Percentiles rank a stretch among this genome's conserved stretches.
Evolutionary conservation across 202 grass and related monocot species (phyloP).

Genomic region (Bolboschoenoplectus hybrid): DNA sequence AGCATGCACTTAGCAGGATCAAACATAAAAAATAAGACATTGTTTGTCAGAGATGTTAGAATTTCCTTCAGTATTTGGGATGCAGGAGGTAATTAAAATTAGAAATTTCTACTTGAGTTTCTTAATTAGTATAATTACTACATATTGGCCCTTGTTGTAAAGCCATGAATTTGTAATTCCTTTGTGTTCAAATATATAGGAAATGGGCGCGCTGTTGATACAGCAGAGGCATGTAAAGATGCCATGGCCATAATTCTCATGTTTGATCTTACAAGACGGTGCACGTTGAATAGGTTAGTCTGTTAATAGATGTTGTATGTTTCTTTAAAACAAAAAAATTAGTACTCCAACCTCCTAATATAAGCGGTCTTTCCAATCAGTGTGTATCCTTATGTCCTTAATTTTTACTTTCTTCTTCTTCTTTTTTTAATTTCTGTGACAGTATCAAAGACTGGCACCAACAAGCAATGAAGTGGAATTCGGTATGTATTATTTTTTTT

Average conservation of each 20-base stretch:
- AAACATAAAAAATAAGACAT: slow-evolving; percentile 38
- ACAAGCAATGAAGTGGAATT: slow-evolving; percentile 41
- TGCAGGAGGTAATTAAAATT: slow-evolving; percentile 37
- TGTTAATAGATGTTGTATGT: background rate
- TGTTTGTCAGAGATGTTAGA: slow-evolving; percentile 33
- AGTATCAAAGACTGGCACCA: slow-evolving; percentile 43
- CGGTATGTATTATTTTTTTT: slow-evolving; percentile 11
- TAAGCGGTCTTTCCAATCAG: background rate
- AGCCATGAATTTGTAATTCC: background rate
- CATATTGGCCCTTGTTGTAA: background rate
- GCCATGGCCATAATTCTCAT: slow-evolving; percentile 42
- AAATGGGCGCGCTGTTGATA: slow-evolving; percentile 13
- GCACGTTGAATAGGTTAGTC: slow-evolving; percentile 44
- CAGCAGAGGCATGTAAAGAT: slow-evolving; percentile 40
- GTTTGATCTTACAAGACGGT: slow-evolving; percentile 52
- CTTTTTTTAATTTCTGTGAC: background rate
- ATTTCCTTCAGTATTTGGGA: slow-evolving; percentile 48
- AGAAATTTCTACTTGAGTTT: background rate
- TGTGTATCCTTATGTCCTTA: background rate
- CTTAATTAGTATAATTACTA: background rate
- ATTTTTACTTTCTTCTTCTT: background rate
- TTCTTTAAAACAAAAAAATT: background rate
- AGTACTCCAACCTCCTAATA: background rate
- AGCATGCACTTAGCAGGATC: slow-evolving; percentile 39
- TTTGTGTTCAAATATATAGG: background rate